These are phyloP conservation scores for Leccinum boreale DNA, from an alignment of 768 basidiomycete genomes.

Conservation along the genomic window DNA sequence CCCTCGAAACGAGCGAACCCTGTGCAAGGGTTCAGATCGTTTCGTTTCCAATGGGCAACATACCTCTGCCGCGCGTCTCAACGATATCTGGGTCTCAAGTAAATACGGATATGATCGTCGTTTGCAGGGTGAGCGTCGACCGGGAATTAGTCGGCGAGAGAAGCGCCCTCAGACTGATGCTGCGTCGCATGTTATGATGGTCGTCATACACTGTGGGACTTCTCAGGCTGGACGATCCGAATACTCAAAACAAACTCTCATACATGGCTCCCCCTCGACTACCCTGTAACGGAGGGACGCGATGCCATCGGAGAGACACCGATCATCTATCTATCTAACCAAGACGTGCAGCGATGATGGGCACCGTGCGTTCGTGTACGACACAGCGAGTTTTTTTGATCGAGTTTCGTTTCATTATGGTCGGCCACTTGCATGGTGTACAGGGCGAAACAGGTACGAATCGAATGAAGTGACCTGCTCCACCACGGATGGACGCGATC, in stretches of 20 bases:
- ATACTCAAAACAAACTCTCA: not conserved
- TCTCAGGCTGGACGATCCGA: not conserved
- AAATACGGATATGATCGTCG: constrained; percentile 7
- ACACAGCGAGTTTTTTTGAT: not conserved
- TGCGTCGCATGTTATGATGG: not conserved
- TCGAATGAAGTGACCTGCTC: not conserved
- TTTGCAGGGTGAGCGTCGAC: not conserved
- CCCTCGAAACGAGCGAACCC: not conserved
- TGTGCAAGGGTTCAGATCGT: not conserved
- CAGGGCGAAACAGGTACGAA: not conserved
- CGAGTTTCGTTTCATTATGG: not conserved
- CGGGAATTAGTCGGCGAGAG: not conserved
- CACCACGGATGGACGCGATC: not conserved
- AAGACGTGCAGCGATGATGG: not conserved
- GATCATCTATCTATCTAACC: not conserved
- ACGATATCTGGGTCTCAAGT: not conserved
- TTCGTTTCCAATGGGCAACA: not conserved
- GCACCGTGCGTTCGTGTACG: not conserved
- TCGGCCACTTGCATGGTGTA: not conserved
- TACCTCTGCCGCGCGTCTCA: not conserved
- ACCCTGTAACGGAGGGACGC: constrained; percentile 1
- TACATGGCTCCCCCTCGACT: not conserved
- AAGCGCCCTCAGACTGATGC: not conserved
- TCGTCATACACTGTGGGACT: not conserved
- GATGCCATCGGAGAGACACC: not conserved